A percentile compares a stretch with the other conserved stretches of the same genome.
phyloP scores from a whole-genome alignment of 805 yeast species.

The Ogataea ganodermae region DNA sequence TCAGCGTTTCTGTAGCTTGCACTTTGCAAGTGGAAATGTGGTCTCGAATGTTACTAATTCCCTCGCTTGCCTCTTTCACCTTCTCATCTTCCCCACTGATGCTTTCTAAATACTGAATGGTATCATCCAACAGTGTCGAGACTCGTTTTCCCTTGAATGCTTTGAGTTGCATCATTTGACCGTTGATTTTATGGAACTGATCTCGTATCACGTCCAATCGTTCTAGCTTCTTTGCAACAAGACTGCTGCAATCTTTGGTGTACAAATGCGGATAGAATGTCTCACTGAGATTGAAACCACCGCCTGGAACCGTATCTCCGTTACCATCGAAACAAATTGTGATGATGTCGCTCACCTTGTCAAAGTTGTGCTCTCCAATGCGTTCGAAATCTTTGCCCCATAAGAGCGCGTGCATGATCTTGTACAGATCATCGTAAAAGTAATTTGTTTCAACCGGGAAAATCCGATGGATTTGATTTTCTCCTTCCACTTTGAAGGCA shows the following conservation, averaged over 20 bases:
- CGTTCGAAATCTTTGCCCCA: conserved; percentile 34
- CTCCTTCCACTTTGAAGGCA: conserved; percentile 16
- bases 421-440: conserved; percentile 33
- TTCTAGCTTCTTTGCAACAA: conserved; percentile 23
- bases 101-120: conserved; percentile 29
- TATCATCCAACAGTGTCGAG: conserved; percentile 25
- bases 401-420: conserved; percentile 35
- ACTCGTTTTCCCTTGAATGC: conserved; percentile 38
- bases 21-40: conserved; percentile 13
- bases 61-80: conserved; percentile 24
- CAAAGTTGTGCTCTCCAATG: conserved; percentile 25
- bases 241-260: conserved; percentile 30
- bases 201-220: conserved; percentile 20
- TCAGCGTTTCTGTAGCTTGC: conserved; percentile 19
- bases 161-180: conserved; percentile 26
- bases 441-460: conserved; percentile 39
- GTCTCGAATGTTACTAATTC: conserved; percentile 21
- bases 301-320: conserved; percentile 30
- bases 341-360: conserved; percentile 36
- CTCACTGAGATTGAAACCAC: conserved; percentile 34
- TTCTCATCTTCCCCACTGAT: conserved; percentile 9
- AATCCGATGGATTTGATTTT: conserved; percentile 26
- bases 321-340: conserved; percentile 35
- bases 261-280: conserved; percentile 44
- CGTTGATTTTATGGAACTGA: conserved; percentile 14